Evolutionary conservation across 805 yeast species (phyloP), one percentile per base, ranked within the genome.

Genomic region (Barnettozyma pratensis): DNA sequence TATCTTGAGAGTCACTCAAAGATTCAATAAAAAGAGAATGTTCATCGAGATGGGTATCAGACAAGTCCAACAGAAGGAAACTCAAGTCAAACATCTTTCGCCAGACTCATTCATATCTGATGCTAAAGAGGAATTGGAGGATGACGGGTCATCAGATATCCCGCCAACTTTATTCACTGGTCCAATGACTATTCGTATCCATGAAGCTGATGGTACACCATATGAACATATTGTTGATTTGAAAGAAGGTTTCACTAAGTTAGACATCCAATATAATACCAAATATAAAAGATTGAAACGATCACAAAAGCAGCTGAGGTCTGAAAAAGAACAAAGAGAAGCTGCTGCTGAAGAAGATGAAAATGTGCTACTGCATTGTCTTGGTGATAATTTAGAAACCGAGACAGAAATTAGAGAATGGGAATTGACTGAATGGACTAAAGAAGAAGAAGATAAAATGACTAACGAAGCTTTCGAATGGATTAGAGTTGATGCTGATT

Each of bases 171-270:
- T 83, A 2, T 88, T 91, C 60, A 77, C 87, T 0, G 99, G 99
- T 0, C 97, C 98, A 0, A 88, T 94, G 87, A 94, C 99, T 0
- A 87, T 94, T 36, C 74, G 99, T 59, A 91, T 94, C 36, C 99
- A 94, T 63, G 99, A 94, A 61, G 95, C 97, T 0, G 98, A 94
- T 65, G 99, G 99, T 7, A 89, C 98, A 0, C 99, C 99, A 0
- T 94, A 94, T 62, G 99, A 94, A 61, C 99, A 94, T 64, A 92
- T 94, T 42, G 96, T 94, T 26, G 95, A 89, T 55, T 71, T 94
- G 45, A 87, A 89, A 57, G 97, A 92, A 40, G 78, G 81, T 1
- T 81, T 83, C 55, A 87, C 96, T 0, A 89, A 87, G 61, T 72
- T 94, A 41, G 99, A 94, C 61, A 89, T 94, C 42, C 98, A 89